Percentiles rank a stretch among this genome's conserved stretches.
phyloP scores from a whole-genome alignment of 2,329 filamentous ascomycete species.

The Rutstroemia sp. region DNA sequence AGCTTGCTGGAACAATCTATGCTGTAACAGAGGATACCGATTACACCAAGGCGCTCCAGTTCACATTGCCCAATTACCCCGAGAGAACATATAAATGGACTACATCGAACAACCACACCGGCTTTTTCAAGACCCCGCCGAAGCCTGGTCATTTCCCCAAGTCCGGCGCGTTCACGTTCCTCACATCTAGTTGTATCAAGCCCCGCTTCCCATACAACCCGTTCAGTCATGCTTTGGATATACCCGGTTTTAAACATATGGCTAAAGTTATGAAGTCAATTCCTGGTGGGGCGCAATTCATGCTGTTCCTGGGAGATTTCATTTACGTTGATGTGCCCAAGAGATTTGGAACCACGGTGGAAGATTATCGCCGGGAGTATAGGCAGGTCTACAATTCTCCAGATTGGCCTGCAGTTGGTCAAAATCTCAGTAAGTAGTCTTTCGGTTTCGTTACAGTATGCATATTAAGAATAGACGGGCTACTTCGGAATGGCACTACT shows the following conservation, averaged over 20 bases:
- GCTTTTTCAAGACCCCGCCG: constrained; percentile 74
- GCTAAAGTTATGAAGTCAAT: constrained; percentile 65
- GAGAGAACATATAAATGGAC: constrained; percentile 76
- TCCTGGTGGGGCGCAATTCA: constrained; percentile 57
- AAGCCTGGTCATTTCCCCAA: constrained; percentile 33
- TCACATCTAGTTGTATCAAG: constrained; percentile 90
- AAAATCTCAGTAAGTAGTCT: constrained; percentile 58
- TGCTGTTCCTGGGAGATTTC: constrained; percentile 80
- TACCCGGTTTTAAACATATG: constrained; percentile 73
- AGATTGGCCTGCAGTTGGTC: constrained; percentile 71
- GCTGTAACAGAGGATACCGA: constrained; percentile 71
- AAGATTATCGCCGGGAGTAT: constrained; percentile 86
- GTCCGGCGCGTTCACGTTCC: constrained; percentile 74
- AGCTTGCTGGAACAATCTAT: constrained; percentile 55
- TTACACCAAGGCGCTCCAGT: constrained; percentile 64
- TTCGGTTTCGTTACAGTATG: not conserved
- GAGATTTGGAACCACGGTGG: constrained; percentile 61
- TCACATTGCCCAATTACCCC: constrained; percentile 56
- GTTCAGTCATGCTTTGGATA: constrained; percentile 71
- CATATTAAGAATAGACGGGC: too few species aligned
- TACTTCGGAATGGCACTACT: not conserved
- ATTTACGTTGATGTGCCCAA: constrained; percentile 87
- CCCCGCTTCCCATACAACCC: constrained; percentile 85
- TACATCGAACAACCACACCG: constrained; percentile 79
- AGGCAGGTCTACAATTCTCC: constrained; percentile 93